These are phyloP conservation scores for Alisma plantagoaquatica DNA, from an alignment of 106 monocot species.

Conservation along the genomic window DNA sequence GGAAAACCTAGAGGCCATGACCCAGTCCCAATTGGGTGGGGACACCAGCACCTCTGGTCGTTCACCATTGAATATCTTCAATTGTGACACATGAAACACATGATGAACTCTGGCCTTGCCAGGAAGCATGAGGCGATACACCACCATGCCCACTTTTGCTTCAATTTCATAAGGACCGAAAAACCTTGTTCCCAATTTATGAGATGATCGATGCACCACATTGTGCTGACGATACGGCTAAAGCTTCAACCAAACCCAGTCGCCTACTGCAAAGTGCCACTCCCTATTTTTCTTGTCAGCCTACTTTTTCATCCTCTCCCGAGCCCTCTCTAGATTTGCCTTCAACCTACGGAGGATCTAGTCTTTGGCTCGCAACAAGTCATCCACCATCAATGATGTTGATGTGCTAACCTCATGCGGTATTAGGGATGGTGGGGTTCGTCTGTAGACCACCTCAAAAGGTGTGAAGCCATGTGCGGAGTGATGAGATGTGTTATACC, in stretches of 20 bases:
- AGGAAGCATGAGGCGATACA: too few relatives aligned
- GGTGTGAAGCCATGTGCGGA: neutral
- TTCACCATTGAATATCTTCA: too few relatives aligned
- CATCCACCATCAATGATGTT: neutral
- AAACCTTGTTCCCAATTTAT: neutral
- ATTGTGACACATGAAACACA: too few relatives aligned
- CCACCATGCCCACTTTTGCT: neutral
- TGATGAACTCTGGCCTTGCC: too few relatives aligned
- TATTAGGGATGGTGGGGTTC: neutral
- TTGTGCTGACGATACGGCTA: neutral
- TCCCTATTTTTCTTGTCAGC: neutral
- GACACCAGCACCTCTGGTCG: too few relatives aligned
- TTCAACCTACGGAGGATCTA: neutral
- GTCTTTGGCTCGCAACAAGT: neutral
- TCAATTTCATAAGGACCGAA: neutral
- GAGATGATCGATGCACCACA: neutral
- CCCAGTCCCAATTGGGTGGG: too few relatives aligned
- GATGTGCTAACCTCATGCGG: slow-evolving; percentile 1
- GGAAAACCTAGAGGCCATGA: too few relatives aligned
- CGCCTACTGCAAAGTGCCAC: neutral
- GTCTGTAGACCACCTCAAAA: slow-evolving; percentile 1
- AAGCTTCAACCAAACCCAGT: neutral
- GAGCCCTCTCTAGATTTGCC: neutral
- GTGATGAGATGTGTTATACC: neutral
- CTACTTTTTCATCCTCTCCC: neutral